Percentiles rank a stretch among this genome's conserved stretches.
These are phyloP conservation scores for Mortierella sp. DNA, from an alignment of 371 early-diverging fungal genomes.

Conservation along the genomic window DNA sequence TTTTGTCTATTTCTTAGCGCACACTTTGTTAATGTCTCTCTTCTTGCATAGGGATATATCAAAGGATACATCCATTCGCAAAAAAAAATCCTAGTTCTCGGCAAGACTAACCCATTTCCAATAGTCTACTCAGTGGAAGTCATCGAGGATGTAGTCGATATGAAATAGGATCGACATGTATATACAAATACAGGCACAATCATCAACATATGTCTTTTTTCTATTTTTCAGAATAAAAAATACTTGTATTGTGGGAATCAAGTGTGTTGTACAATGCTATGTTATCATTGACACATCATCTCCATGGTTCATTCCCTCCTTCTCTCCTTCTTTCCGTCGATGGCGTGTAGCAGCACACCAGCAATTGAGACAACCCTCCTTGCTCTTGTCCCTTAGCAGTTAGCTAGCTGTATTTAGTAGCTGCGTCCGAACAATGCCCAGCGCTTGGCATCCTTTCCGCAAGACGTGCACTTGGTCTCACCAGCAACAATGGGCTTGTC, in stretches of 20 bases:
- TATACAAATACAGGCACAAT: no score
- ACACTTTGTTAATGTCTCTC: neutral
- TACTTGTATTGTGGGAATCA: no score
- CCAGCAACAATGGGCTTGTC: constrained; percentile 81
- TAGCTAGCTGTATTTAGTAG: constrained; percentile 68
- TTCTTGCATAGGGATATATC: constrained; percentile 35
- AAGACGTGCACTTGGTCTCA: constrained; percentile 87
- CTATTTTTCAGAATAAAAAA: no score
- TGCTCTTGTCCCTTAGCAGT: no score
- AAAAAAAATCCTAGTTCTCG: constrained; percentile 41
- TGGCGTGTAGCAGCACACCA: no score
- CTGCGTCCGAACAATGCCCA: constrained; percentile 93
- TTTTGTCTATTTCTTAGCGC: neutral
- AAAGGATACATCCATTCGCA: constrained; percentile 46
- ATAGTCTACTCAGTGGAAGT: constrained; percentile 22
- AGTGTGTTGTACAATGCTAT: no score
- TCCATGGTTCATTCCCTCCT: no score
- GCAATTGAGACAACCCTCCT: no score
- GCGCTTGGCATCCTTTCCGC: constrained; percentile 84
- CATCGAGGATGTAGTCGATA: constrained; percentile 6
- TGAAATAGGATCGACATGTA: neutral
- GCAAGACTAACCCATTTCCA: constrained; percentile 47
- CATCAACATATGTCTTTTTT: no score
- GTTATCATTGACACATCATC: no score
- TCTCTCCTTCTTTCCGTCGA: no score